phyloP scores from a whole-genome alignment of 768 basidiomycete species.

The Tulasnella calospora region DNA sequence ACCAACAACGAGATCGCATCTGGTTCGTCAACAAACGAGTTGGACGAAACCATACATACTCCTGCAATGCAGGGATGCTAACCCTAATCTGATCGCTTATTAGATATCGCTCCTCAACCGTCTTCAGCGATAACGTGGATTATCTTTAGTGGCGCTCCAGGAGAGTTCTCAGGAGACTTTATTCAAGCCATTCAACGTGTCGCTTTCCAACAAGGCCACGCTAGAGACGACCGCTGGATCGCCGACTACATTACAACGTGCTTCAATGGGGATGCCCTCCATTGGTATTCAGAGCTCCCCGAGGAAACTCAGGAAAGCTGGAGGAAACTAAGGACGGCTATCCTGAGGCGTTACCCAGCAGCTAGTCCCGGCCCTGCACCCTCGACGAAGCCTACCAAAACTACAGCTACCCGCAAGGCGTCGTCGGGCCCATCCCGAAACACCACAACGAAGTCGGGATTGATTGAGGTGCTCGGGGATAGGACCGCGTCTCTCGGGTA shows the following conservation, averaged over 20 bases:
- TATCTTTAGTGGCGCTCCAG: background rate
- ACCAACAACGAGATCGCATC: background rate
- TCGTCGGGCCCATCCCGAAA: background rate
- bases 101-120: background rate
- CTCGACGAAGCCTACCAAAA: background rate
- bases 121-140: background rate
- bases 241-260: background rate
- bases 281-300: background rate
- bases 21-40: background rate
- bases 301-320: background rate
- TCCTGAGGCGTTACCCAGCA: background rate
- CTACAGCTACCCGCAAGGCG: background rate
- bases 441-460: background rate
- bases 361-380: background rate
- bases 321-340: background rate
- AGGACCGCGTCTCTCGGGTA: background rate
- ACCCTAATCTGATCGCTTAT: background rate
- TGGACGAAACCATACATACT: background rate
- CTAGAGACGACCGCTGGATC: background rate
- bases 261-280: background rate
- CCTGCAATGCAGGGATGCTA: too few relatives aligned
- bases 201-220: background rate
- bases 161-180: background rate
- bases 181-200: background rate
- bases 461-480: background rate